A percentile compares a stretch with the other conserved stretches of the same genome.
phyloP scores from a whole-genome alignment of 352 stramenopile species.

The Thraustochytrium striatum region DNA sequence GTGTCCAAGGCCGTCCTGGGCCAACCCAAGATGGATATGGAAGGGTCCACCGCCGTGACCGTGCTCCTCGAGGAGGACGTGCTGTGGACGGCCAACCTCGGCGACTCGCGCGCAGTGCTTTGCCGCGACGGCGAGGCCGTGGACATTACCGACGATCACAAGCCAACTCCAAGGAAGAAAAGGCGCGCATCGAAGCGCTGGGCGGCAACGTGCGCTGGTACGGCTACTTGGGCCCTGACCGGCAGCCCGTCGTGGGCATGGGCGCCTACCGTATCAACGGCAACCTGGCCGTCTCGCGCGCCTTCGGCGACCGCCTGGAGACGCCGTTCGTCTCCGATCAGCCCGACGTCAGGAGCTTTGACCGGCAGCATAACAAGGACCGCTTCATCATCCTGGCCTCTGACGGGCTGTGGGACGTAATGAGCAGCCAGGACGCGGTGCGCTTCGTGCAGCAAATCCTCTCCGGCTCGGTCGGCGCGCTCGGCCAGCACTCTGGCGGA shows the following conservation, averaged over 20 bases:
- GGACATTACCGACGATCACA: slow-evolving; percentile 69
- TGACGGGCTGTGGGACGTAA: slow-evolving; percentile 88
- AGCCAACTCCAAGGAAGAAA: slow-evolving; percentile 67
- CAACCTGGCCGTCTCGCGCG: slow-evolving; percentile 79
- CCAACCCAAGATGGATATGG: slow-evolving; percentile 52
- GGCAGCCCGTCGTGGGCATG: slow-evolving; percentile 66
- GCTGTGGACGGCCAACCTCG: slow-evolving; percentile 73
- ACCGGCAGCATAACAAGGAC: slow-evolving; percentile 61
- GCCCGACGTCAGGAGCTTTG: slow-evolving; percentile 45
- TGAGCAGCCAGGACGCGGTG: slow-evolving; percentile 80
- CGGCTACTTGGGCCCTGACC: slow-evolving; percentile 55
- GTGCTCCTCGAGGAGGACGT: slow-evolving; percentile 48
- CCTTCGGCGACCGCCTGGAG: slow-evolving; percentile 79
- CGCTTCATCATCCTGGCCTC: slow-evolving; percentile 86
- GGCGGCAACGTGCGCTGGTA: slow-evolving; percentile 62
- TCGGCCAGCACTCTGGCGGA: slow-evolving; percentile 70
- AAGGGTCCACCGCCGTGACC: slow-evolving; percentile 57
- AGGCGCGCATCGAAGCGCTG: slow-evolving; percentile 62
- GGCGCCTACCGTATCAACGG: slow-evolving; percentile 84
- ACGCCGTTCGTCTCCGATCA: slow-evolving; percentile 69
- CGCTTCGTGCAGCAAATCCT: slow-evolving; percentile 82
- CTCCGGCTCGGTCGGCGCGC: slow-evolving; percentile 67
- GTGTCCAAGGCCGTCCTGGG: slow-evolving; percentile 51
- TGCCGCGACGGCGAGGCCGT: slow-evolving; percentile 66
- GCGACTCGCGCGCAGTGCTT: slow-evolving; percentile 87